Evolutionary conservation across 768 basidiomycete species (phyloP).

Genomic region (Xerocomus spinulosus): DNA sequence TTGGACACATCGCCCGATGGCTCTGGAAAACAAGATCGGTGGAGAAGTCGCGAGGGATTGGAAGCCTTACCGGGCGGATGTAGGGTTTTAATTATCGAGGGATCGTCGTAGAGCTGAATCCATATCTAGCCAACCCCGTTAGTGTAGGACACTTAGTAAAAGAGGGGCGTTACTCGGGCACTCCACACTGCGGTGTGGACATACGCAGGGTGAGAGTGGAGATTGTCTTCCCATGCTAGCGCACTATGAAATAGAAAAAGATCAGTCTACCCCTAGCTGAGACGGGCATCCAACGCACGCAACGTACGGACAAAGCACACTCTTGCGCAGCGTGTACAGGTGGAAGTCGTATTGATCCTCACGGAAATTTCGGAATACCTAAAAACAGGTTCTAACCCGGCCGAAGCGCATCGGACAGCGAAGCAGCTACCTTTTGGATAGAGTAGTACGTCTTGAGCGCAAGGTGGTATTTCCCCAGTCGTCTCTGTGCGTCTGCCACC

Average conservation of each 20-base stretch:
- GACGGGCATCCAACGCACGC: slow-evolving; percentile 52
- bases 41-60: slow-evolving; percentile 23
- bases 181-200: slow-evolving; percentile 67
- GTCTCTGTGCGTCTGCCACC: slow-evolving; percentile 68
- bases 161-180: slow-evolving; percentile 46
- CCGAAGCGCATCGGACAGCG: slow-evolving; percentile 1
- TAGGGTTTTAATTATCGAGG: slow-evolving; percentile 46
- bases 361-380: slow-evolving; percentile 84
- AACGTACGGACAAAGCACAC: slow-evolving; percentile 80
- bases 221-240: slow-evolving; percentile 73
- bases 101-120: slow-evolving; percentile 65
- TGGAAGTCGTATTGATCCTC: slow-evolving; percentile 99
- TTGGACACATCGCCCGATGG: slow-evolving; percentile 42
- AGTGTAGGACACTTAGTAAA: slow-evolving; percentile 10
- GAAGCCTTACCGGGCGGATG: slow-evolving; percentile 34
- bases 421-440: slow-evolving; percentile 57
- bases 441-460: slow-evolving; percentile 84
- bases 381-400: slow-evolving; percentile 5
- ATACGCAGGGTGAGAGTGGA: slow-evolving; percentile 76
- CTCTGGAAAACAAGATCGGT: slow-evolving; percentile 11
- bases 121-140: slow-evolving; percentile 54
- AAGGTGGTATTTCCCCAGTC: slow-evolving; percentile 59
- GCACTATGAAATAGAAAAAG: slow-evolving; percentile 42
- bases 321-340: slow-evolving; percentile 86
- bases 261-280: slow-evolving; percentile 1